Percentiles rank a stretch among this genome's conserved stretches.
These are phyloP conservation scores for Trichosporon sp. DNA, from an alignment of 1,284 basidiomycete genomes.

Conservation along the genomic window DNA sequence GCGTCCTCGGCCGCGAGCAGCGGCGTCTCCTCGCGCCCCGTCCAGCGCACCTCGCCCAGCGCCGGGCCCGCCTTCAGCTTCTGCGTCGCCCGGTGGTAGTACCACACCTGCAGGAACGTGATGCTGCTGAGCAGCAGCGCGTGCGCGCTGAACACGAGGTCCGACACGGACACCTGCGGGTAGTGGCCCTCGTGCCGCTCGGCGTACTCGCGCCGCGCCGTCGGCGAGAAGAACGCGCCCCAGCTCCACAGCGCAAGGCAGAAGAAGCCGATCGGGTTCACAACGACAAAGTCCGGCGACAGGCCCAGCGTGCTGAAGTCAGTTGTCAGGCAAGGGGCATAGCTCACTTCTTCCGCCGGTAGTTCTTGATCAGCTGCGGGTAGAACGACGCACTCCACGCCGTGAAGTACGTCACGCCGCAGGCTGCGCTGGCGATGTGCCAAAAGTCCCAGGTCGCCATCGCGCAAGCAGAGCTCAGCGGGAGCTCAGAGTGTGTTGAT, in stretches of 20 bases:
- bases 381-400: conserved; percentile 51
- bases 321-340: neutral
- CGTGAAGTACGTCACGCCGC: conserved; percentile 45
- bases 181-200: conserved; percentile 46
- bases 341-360: conserved; percentile 44
- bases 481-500: neutral
- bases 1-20: neutral
- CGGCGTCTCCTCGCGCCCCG: conserved; percentile 8
- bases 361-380: conserved; percentile 51
- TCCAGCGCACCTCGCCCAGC: neutral
- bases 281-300: conserved; percentile 49
- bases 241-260: conserved; percentile 48
- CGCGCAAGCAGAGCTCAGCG: neutral
- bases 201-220: conserved; percentile 46
- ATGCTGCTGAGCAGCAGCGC: conserved; percentile 38
- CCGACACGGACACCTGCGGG: conserved; percentile 47
- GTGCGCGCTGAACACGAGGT: conserved; percentile 51
- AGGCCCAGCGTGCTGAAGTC: conserved; percentile 45
- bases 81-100: conserved; percentile 23
- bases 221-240: conserved; percentile 41
- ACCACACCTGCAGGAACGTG: conserved; percentile 32
- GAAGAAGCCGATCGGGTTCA: conserved; percentile 52
- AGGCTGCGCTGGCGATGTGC: conserved; percentile 18
- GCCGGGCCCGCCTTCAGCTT: neutral
- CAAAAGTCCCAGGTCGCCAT: conserved; percentile 5